phyloP scores from a whole-genome alignment of 768 basidiomycete genomes.

The Russula brevipes region DNA sequence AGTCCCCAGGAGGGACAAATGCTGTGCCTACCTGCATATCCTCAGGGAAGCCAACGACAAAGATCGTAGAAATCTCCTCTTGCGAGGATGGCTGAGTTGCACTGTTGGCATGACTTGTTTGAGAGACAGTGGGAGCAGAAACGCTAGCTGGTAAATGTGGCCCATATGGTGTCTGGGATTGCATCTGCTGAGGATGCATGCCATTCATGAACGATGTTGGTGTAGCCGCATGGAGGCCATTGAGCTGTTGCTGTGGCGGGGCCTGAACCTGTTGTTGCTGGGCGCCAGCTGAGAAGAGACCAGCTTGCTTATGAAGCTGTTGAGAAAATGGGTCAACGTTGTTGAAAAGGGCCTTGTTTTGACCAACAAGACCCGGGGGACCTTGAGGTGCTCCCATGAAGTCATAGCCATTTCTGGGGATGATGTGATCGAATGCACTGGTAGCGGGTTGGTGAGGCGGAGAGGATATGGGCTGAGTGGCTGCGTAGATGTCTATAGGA shows the following conservation, averaged over 20 bases:
- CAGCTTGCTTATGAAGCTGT: slow-evolving; percentile 19
- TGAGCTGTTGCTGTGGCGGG: slow-evolving; percentile 33
- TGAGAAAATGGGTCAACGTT: slow-evolving; percentile 25
- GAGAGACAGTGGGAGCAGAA: slow-evolving; percentile 27
- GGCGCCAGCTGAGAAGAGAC: slow-evolving; percentile 31
- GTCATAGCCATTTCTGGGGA: slow-evolving; percentile 20
- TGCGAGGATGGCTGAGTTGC: slow-evolving; percentile 35
- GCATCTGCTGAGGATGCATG: slow-evolving; percentile 36
- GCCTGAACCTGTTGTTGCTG: slow-evolving; percentile 37
- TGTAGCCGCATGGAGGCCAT: slow-evolving; percentile 30
- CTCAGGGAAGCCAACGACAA: slow-evolving; percentile 98
- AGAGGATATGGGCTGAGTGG: slow-evolving; percentile 22
- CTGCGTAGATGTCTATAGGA: slow-evolving; percentile 24
- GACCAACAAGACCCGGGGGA: slow-evolving; percentile 17
- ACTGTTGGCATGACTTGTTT: slow-evolving; percentile 30
- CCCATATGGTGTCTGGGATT: slow-evolving; percentile 73
- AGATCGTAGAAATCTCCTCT: slow-evolving; percentile 95
- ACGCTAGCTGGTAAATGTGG: slow-evolving; percentile 53
- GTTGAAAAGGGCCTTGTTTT: slow-evolving; percentile 21
- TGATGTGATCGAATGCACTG: slow-evolving; percentile 20
- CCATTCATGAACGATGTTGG: slow-evolving; percentile 40
- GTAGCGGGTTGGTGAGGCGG: slow-evolving; percentile 23
- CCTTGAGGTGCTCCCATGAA: slow-evolving; percentile 16
- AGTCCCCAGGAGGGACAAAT: slow-evolving; percentile 11
- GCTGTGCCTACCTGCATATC: slow-evolving; percentile 80